Evolutionary conservation across 2,329 filamentous ascomycete genomes (phyloP), one percentile per base, ranked within the genome.

Genomic region (Volutella citrinella): DNA sequence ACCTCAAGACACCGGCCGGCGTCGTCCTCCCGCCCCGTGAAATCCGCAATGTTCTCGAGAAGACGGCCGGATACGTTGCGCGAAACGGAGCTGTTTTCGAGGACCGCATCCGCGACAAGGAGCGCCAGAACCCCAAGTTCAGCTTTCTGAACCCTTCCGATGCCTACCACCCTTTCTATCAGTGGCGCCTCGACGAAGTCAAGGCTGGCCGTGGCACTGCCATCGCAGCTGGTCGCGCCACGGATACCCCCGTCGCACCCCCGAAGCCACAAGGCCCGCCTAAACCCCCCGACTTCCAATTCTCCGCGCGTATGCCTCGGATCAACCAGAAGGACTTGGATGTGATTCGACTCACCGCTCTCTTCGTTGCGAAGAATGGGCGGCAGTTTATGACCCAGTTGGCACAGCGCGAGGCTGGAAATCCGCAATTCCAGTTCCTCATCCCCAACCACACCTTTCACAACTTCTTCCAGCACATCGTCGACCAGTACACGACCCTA

Each of bases 361-460:
- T 95, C 17, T 96, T 93, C 63, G 88, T 91, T 30, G 93, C 93
- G 32, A 90, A 91, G 64, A 91, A 95, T 54, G 93, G 93, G 11
- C 82, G 90, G 42, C 82, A 84, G 42, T 98, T 93, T 66, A 87
- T 95, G 78, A 96, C 89, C 15, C 78, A 84, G 34, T 69, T 98
- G 44, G 87, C 86, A 16, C 91, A 95, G 65, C 80, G 87, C 47
- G 91, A 98, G 67, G 77, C 85, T 13, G 78, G 84, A 55, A 97
- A 96, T 63, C 89, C 82, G 48, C 91, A 98, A 59, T 98, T 97
- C 61, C 89, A 96, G 63, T 98, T 98, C 57, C 72, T 98, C 33
- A 82, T 91, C 34, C 88, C 90, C 12, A 94, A 95, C 55, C 93
- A 98, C 69, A 95, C 87, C 54, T 82, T 96, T 44, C 89, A 97